Evolutionary conservation across 345 rosid genomes (phyloP).

Genomic region (Geranium brycei): DNA sequence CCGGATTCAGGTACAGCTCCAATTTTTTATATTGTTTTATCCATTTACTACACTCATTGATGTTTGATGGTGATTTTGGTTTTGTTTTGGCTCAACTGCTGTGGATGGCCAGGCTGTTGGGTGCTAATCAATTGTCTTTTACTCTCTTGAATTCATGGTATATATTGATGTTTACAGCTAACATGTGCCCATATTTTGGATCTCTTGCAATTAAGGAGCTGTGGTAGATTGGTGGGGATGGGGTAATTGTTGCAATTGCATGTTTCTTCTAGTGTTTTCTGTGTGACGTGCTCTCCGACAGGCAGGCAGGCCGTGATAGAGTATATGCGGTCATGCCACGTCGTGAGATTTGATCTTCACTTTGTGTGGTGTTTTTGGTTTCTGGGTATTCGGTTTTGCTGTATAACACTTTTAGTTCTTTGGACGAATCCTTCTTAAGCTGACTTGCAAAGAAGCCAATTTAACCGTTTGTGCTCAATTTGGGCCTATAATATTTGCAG

Average conservation of each 20-base stretch:
- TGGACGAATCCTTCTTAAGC: too few species aligned
- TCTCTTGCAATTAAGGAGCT: not conserved
- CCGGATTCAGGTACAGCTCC: slow-evolving; percentile 15
- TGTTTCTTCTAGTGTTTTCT: too few species aligned
- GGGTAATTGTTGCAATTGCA: not conserved
- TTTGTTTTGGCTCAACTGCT: not conserved
- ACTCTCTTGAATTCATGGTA: not conserved
- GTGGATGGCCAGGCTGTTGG: not conserved
- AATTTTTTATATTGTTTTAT: not conserved
- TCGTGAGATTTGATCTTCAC: too few species aligned
- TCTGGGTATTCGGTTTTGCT: not conserved
- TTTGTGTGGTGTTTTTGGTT: not conserved
- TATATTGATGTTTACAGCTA: not conserved
- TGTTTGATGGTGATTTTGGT: not conserved
- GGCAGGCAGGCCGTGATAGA: too few species aligned
- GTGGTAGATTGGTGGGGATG: not conserved
- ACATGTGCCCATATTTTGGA: not conserved
- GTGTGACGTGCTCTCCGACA: too few species aligned
- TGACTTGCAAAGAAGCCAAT: not conserved
- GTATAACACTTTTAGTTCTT: too few species aligned
- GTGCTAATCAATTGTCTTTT: slow-evolving; percentile 1
- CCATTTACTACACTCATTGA: not conserved
- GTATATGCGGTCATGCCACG: too few species aligned
- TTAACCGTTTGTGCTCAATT: not conserved
- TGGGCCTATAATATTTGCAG: not conserved